Evolutionary conservation across 192 early-diverging fungal species (phyloP).

Genomic region (Mortierella hygrophila): DNA sequence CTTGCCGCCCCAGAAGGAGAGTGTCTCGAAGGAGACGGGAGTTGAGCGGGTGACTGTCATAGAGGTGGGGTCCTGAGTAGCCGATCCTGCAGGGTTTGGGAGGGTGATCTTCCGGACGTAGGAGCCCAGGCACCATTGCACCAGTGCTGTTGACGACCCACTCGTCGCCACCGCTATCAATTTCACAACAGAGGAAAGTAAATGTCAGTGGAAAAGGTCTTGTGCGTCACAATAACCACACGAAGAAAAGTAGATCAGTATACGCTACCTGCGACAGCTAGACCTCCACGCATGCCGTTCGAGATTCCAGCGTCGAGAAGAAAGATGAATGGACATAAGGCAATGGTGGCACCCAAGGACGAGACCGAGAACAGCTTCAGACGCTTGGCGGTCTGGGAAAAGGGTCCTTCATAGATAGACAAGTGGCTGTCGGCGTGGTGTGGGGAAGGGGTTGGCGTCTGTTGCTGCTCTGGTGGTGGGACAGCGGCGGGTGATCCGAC

Average conservation of each 20-base stretch:
- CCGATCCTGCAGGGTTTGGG: neutral
- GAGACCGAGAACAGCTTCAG: slow-evolving; percentile 70
- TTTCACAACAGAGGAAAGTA: neutral
- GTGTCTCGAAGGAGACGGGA: slow-evolving; percentile 60
- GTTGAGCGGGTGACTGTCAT: slow-evolving; percentile 58
- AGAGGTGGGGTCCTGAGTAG: slow-evolving; percentile 10
- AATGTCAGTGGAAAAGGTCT: neutral
- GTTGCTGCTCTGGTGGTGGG: neutral
- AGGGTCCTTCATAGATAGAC: slow-evolving; percentile 65
- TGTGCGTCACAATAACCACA: neutral
- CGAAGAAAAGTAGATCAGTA: neutral
- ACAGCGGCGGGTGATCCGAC: slow-evolving; percentile 11
- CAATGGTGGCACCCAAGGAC: slow-evolving; percentile 62
- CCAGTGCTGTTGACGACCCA: slow-evolving; percentile 66
- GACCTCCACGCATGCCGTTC: slow-evolving; percentile 56
- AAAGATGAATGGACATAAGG: slow-evolving; percentile 67
- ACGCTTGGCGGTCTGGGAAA: slow-evolving; percentile 61
- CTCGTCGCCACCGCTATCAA: slow-evolving; percentile 64
- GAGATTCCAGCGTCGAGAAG: slow-evolving; percentile 64
- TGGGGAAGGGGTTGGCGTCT: slow-evolving; percentile 17
- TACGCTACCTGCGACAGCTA: slow-evolving; percentile 62
- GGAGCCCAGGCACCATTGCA: slow-evolving; percentile 70
- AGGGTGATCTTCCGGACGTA: slow-evolving; percentile 66
- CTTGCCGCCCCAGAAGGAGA: slow-evolving; percentile 49
- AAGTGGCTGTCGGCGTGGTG: slow-evolving; percentile 40